Evolutionary conservation across 441 rosid genomes (phyloP).

Genomic region (Breynia disticha): DNA sequence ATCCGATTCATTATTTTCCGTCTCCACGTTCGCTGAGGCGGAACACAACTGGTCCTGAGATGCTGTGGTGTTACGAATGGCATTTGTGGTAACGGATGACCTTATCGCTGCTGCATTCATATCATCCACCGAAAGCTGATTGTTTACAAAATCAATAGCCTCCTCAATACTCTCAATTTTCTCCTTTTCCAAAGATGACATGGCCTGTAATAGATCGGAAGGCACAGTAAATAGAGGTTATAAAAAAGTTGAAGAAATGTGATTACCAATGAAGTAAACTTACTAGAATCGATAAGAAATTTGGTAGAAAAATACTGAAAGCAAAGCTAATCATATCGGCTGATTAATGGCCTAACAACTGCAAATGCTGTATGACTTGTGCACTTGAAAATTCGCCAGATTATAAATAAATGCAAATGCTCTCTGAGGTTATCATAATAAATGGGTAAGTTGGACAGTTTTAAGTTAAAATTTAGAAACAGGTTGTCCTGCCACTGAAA

Average conservation of each 20-base stretch:
- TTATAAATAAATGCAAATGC: no score
- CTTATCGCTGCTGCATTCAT: conserved; percentile 32
- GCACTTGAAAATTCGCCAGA: no score
- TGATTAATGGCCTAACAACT: no score
- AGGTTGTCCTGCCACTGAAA: no score
- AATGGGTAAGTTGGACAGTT: no score
- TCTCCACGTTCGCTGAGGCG: conserved; percentile 19
- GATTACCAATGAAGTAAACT: not conserved
- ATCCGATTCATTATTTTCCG: conserved; percentile 21
- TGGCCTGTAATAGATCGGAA: conserved; percentile 44
- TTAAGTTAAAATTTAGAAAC: no score
- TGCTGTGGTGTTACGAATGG: conserved; percentile 20
- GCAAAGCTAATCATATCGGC: not conserved
- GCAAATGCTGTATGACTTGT: no score
- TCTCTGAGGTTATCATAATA: no score
- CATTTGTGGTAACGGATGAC: conserved; percentile 22
- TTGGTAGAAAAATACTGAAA: not conserved
- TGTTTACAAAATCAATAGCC: conserved; percentile 64
- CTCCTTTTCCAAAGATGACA: conserved; percentile 60
- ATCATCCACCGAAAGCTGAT: conserved; percentile 50
- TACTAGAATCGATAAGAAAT: not conserved
- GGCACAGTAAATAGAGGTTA: not conserved
- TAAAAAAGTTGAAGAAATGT: not conserved
- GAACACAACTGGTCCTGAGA: conserved; percentile 35
- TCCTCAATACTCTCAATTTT: conserved; percentile 57